phyloP scores from a whole-genome alignment of 306 rosid species.

The Casuarina equisetifolia region DNA sequence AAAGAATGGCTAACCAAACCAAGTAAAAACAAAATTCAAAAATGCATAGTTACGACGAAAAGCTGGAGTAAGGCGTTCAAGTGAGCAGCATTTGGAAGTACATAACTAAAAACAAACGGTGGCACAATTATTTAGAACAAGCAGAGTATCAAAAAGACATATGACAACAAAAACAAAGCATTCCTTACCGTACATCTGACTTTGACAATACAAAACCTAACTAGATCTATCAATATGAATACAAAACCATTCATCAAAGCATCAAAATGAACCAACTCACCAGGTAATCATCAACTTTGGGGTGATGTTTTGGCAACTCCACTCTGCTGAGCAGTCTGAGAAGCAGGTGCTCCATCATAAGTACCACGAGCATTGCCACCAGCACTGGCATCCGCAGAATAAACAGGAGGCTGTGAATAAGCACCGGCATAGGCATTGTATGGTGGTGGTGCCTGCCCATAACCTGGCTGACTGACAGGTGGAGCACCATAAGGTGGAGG shows the following conservation, averaged over 20 bases:
- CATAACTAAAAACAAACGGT: neutral
- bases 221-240: conserved; percentile 20
- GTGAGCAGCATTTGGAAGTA: neutral
- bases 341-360: conserved; percentile 51
- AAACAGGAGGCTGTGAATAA: conserved; percentile 65
- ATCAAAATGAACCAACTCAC: conserved; percentile 5
- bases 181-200: conserved; percentile 1
- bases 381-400: conserved; percentile 58
- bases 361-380: conserved; percentile 45
- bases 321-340: conserved; percentile 54
- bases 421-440: conserved; percentile 69
- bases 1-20: neutral
- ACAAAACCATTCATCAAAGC: conserved; percentile 22
- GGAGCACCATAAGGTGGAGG: conserved; percentile 79
- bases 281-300: conserved; percentile 47
- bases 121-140: neutral
- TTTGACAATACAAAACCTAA: conserved; percentile 28
- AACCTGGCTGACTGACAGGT: conserved; percentile 60
- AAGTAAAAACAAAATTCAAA: neutral
- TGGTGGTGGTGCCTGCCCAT: conserved; percentile 75
- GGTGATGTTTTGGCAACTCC: conserved; percentile 85
- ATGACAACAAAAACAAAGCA: neutral
- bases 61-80: neutral
- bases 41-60: neutral
- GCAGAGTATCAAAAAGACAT: neutral